Evolutionary conservation across 768 basidiomycete genomes (phyloP).

Genomic region (Suillus hirtellus): DNA sequence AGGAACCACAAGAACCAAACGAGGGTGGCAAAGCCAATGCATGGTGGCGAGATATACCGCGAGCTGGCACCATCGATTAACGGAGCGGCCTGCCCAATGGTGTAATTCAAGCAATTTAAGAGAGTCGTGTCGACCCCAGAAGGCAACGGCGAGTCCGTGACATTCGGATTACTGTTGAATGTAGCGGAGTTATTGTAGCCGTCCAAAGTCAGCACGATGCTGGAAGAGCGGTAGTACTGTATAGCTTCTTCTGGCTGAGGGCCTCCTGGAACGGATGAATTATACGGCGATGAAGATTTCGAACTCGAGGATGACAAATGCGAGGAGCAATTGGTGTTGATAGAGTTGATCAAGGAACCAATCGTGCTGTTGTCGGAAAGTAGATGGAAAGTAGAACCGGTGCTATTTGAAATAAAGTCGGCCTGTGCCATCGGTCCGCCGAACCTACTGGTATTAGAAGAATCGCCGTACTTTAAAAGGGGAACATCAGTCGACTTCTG

Average conservation of each 20-base stretch:
- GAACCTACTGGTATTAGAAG: constrained; percentile 47
- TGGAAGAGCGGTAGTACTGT: constrained; percentile 73
- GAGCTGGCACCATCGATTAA: constrained; percentile 44
- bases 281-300: constrained; percentile 35
- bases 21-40: constrained; percentile 15
- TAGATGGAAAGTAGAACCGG: constrained; percentile 45
- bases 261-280: constrained; percentile 24
- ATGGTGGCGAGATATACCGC: constrained; percentile 14
- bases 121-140: constrained; percentile 48
- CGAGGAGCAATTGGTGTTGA: constrained; percentile 45
- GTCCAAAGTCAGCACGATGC: constrained; percentile 59
- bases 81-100: constrained; percentile 59
- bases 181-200: constrained; percentile 67
- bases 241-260: constrained; percentile 53
- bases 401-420: constrained; percentile 40
- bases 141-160: constrained; percentile 52
- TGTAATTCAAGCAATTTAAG: constrained; percentile 59
- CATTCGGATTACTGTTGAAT: constrained; percentile 38
- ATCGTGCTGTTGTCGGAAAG: constrained; percentile 51
- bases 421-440: constrained; percentile 46
- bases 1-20: constrained; percentile 21
- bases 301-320: constrained; percentile 35
- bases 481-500: constrained; percentile 18
- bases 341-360: constrained; percentile 41
- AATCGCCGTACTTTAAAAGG: constrained; percentile 43